These are phyloP conservation scores for Crithidia mellificae DNA, from an alignment of 208 protist species.

Conservation along the genomic window DNA sequence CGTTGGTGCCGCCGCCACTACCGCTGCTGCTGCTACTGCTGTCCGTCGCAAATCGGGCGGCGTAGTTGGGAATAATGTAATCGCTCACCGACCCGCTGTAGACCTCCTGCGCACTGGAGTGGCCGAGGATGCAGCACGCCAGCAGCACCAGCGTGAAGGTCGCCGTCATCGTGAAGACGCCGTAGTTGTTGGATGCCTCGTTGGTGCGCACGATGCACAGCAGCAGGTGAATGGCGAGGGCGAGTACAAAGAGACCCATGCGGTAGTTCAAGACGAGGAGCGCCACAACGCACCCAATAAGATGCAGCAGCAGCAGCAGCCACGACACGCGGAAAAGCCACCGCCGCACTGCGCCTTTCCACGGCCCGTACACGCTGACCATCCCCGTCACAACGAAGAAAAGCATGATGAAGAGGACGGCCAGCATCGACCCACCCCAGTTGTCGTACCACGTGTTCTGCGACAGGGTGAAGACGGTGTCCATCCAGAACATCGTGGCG, in stretches of 20 bases:
- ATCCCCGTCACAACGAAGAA: conserved; percentile 43
- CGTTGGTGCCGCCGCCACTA: not conserved
- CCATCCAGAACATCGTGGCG: conserved; percentile 56
- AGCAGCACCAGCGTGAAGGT: conserved; percentile 48
- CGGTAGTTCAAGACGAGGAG: conserved; percentile 51
- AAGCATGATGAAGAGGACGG: conserved; percentile 46
- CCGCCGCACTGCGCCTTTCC: conserved; percentile 33
- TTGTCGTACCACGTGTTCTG: conserved; percentile 38
- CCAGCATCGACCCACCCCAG: conserved; percentile 47
- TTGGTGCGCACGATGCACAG: conserved; percentile 50
- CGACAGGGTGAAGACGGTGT: conserved; percentile 51
- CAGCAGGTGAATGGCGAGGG: conserved; percentile 51
- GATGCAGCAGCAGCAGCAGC: conserved; percentile 44
- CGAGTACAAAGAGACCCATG: conserved; percentile 61
- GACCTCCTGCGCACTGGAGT: conserved; percentile 23
- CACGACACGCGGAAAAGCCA: conserved; percentile 57
- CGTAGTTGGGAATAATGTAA: conserved; percentile 33
- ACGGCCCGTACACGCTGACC: conserved; percentile 48
- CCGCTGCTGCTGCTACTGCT: not conserved
- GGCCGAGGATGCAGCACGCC: conserved; percentile 52
- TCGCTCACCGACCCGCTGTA: conserved; percentile 41
- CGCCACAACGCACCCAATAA: conserved; percentile 48
- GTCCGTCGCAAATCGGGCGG: conserved; percentile 12
- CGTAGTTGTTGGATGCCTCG: conserved; percentile 49
- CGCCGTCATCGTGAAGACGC: conserved; percentile 37